These are phyloP conservation scores for Moricandia moricandioides DNA, from an alignment of 345 rosid species.

Conservation along the genomic window DNA sequence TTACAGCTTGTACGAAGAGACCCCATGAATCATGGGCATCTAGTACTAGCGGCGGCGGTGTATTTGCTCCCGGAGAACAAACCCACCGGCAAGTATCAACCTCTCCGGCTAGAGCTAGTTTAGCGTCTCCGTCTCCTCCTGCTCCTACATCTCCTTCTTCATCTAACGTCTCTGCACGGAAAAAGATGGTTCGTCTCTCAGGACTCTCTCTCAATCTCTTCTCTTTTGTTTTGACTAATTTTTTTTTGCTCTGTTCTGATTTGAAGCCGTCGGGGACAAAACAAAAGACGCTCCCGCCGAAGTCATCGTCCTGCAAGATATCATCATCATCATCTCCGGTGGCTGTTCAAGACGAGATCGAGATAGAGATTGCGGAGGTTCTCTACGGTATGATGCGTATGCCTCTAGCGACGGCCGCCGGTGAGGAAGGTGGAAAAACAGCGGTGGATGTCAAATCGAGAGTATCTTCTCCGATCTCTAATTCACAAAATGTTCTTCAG, in stretches of 20 bases:
- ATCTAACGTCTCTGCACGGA: conserved; percentile 70
- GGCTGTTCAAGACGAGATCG: conserved; percentile 86
- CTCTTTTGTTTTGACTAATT: neutral
- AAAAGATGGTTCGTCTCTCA: conserved; percentile 67
- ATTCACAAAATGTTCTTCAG: conserved; percentile 51
- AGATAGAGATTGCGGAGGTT: conserved; percentile 98
- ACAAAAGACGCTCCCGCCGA: conserved; percentile 64
- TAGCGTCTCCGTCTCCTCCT: conserved; percentile 66
- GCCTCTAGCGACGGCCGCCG: conserved; percentile 53
- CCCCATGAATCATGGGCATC: conserved; percentile 84
- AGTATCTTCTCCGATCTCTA: conserved; percentile 87
- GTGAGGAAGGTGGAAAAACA: conserved; percentile 45
- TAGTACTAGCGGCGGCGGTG: conserved; percentile 45
- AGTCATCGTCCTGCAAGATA: conserved; percentile 55
- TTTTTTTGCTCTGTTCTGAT: conserved; percentile 14
- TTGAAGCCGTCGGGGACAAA: conserved; percentile 76
- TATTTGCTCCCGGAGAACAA: conserved; percentile 56
- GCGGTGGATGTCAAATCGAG: conserved; percentile 52
- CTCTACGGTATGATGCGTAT: conserved; percentile 88
- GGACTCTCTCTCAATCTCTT: neutral
- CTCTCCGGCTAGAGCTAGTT: conserved; percentile 45
- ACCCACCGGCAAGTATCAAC: conserved; percentile 54
- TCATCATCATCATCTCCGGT: conserved; percentile 56
- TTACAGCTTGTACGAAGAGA: conserved; percentile 83
- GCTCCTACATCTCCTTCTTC: conserved; percentile 84